Evolutionary conservation across 164 flowering plant species (phyloP).

Genomic region (Platanus orientalis): DNA sequence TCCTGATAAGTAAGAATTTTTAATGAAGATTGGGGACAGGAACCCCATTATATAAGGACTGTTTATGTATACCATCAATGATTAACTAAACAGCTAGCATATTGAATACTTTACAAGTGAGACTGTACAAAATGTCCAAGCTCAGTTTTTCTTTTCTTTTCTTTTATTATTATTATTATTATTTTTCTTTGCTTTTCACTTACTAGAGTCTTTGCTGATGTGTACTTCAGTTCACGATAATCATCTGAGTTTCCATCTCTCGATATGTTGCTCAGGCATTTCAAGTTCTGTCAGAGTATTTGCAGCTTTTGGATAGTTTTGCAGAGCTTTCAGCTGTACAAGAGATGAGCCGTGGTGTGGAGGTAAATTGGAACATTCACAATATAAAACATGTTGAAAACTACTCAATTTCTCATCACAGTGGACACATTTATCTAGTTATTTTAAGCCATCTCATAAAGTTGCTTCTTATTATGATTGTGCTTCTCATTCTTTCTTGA

Average conservation of each 20-base stretch:
- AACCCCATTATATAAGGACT: no score
- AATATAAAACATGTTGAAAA: not conserved
- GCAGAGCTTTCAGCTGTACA: conserved; percentile 83
- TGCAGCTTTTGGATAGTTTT: conserved; percentile 82
- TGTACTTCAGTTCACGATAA: not conserved
- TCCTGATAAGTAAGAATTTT: no score
- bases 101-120: no score
- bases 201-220: no score
- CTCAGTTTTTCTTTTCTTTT: not conserved
- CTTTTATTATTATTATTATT: not conserved
- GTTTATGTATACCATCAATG: no score
- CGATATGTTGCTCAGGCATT: conserved; percentile 59
- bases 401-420: not conserved
- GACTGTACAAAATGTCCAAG: no score
- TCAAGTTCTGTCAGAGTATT: conserved; percentile 92
- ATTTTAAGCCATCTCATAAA: no score
- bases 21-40: no score
- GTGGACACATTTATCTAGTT: not conserved
- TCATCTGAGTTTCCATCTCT: conserved; percentile 1
- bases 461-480: no score
- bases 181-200: no score
- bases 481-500: no score
- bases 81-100: no score
- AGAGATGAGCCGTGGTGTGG: conserved; percentile 93
- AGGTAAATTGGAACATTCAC: conserved; percentile 42